Conservation (phyloP, 176 grass and related monocot species). For the Musa acuminata region DNA sequence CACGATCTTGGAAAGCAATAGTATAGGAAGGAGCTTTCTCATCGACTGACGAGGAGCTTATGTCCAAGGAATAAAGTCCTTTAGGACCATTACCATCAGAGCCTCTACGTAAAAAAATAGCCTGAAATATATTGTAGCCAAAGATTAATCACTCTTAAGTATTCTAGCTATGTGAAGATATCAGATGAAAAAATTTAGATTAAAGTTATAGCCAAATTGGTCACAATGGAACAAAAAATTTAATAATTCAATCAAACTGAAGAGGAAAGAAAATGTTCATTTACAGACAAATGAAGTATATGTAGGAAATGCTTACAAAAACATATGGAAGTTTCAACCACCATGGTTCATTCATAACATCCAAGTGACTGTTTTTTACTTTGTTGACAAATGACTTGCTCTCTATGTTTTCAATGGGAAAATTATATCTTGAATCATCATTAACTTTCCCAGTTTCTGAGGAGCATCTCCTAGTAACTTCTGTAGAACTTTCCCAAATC, state of each 20-base stretch:
- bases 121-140: constrained; percentile 18
- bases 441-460: not conserved
- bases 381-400: not conserved
- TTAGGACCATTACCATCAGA: constrained; percentile 6
- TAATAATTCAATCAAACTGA: not conserved
- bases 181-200: constrained; percentile 1
- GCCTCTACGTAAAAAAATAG: constrained; percentile 27
- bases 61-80: constrained; percentile 38
- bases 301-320: constrained; percentile 25
- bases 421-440: not conserved
- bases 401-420: not conserved
- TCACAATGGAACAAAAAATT: not conserved
- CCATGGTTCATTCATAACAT: constrained; percentile 16
- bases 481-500: not conserved
- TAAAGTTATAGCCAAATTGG: not conserved
- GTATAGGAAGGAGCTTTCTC: constrained; percentile 25
- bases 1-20: constrained; percentile 31
- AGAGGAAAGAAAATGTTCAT: not conserved
- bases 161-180: not conserved
- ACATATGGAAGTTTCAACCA: constrained; percentile 37
- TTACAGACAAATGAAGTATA: not conserved
- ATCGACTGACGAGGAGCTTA: constrained; percentile 21
- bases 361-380: not conserved
- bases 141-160: constrained; percentile 2
- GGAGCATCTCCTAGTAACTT: not conserved